A percentile compares a stretch with the other conserved stretches of the same genome.
phyloP scores from a whole-genome alignment of 352 stramenopile species.

The Phytophthora ohioensis region DNA sequence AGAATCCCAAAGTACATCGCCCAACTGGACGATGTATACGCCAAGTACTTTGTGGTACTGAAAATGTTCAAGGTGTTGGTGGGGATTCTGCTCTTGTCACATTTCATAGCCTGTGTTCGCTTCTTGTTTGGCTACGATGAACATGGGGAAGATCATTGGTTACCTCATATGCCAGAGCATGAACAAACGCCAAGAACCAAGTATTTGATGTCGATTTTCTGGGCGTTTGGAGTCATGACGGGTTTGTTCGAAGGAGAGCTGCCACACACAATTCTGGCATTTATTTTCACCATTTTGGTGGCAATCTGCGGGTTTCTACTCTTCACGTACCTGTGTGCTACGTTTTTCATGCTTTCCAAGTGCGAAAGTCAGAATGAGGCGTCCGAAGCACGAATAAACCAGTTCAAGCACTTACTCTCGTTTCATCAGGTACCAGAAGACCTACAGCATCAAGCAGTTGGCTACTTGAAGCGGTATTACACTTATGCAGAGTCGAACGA shows the following conservation, averaged over 20 bases:
- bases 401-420: slow-evolving; percentile 75
- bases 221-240: slow-evolving; percentile 68
- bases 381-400: slow-evolving; percentile 72
- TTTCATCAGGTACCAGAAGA: slow-evolving; percentile 68
- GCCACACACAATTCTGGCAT: slow-evolving; percentile 52
- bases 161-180: slow-evolving; percentile 36
- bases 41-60: slow-evolving; percentile 60
- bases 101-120: slow-evolving; percentile 67
- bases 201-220: slow-evolving; percentile 74
- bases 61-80: slow-evolving; percentile 78
- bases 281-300: slow-evolving; percentile 74
- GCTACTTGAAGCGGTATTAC: slow-evolving; percentile 69
- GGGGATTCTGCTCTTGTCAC: slow-evolving; percentile 55
- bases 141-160: slow-evolving; percentile 58
- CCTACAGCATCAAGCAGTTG: slow-evolving; percentile 59
- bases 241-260: slow-evolving; percentile 75
- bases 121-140: slow-evolving; percentile 66
- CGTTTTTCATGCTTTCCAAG: slow-evolving; percentile 85
- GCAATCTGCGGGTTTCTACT: slow-evolving; percentile 69
- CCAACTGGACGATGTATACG: slow-evolving; percentile 66
- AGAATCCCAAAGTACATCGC: slow-evolving; percentile 64
- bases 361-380: slow-evolving; percentile 64
- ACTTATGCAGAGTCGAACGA: slow-evolving; percentile 76
- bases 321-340: slow-evolving; percentile 77
- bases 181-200: slow-evolving; percentile 36